A percentile compares a stretch with the other conserved stretches of the same genome.
Evolutionary conservation across 306 rosid species (phyloP).

Genomic region (Gynostemma pentaphyllum): DNA sequence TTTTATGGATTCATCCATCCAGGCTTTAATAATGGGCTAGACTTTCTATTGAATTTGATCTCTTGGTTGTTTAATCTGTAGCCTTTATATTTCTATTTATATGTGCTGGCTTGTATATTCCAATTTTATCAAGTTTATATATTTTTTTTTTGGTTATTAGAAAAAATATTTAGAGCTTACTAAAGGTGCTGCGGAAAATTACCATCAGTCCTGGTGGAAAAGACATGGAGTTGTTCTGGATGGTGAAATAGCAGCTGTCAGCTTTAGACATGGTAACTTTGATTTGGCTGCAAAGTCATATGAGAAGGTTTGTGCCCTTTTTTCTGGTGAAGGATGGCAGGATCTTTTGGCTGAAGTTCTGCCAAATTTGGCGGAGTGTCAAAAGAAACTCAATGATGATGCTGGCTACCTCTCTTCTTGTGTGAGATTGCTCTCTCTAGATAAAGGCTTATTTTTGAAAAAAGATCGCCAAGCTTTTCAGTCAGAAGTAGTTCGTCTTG

Average conservation of each 20-base stretch:
- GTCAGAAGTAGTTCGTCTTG: conserved; percentile 76
- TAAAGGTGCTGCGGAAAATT: conserved; percentile 93
- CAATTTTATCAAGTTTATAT: not conserved
- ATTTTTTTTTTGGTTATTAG: conserved; percentile 43
- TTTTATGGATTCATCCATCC: not conserved
- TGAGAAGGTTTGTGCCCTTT: conserved; percentile 96
- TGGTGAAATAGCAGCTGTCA: conserved; percentile 92
- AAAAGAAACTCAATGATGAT: conserved; percentile 79
- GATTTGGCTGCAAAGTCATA: conserved; percentile 98
- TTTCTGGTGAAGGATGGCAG: conserved; percentile 97
- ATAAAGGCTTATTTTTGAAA: conserved; percentile 66
- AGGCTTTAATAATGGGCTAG: conserved; percentile 3
- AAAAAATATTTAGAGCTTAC: conserved; percentile 83
- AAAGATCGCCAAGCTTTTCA: conserved; percentile 91
- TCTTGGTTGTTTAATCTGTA: conserved; percentile 18
- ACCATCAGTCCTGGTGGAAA: conserved; percentile 95
- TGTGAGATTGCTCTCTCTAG: conserved; percentile 92
- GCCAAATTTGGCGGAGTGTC: conserved; percentile 92
- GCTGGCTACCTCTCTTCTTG: conserved; percentile 97
- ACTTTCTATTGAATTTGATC: not conserved
- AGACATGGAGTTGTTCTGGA: conserved; percentile 99
- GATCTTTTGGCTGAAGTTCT: conserved; percentile 88
- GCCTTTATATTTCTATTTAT: not conserved
- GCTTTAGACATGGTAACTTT: conserved; percentile 65
- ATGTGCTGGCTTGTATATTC: not conserved